Percentiles rank a stretch among this genome's conserved stretches.
Evolutionary conservation across 192 early-diverging fungal species (phyloP).

Genomic region (Rhizophagus sp.): DNA sequence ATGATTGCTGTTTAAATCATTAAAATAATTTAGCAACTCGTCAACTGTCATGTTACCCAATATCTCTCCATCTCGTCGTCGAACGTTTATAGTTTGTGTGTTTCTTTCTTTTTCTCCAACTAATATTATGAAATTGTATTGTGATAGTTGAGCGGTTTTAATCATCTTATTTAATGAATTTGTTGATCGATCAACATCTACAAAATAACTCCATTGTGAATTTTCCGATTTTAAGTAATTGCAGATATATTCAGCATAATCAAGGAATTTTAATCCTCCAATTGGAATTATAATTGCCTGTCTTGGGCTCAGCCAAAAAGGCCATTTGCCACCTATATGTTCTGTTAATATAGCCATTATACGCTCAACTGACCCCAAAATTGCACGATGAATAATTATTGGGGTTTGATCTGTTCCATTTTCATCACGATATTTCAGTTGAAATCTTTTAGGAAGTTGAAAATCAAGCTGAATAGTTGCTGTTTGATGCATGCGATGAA

Average conservation of each 20-base stretch:
- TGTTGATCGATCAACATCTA: slow-evolving; percentile 75
- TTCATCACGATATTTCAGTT: slow-evolving; percentile 71
- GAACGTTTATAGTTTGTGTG: slow-evolving; percentile 70
- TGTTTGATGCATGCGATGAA: slow-evolving; percentile 85
- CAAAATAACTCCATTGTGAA: slow-evolving; percentile 53
- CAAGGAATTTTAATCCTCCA: slow-evolving; percentile 52
- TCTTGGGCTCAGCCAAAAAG: slow-evolving; percentile 92
- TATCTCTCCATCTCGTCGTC: slow-evolving; percentile 61
- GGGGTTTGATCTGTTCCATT: slow-evolving; percentile 68
- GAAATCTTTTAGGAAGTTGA: slow-evolving; percentile 86
- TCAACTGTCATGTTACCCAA: slow-evolving; percentile 64
- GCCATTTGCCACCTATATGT: slow-evolving; percentile 89
- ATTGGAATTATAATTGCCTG: slow-evolving; percentile 88
- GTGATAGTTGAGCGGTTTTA: slow-evolving; percentile 73
- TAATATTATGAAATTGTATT: slow-evolving; percentile 88
- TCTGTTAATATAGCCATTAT: slow-evolving; percentile 96
- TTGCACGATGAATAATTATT: slow-evolving; percentile 94
- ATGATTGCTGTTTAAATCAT: slow-evolving; percentile 40
- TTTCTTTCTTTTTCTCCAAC: slow-evolving; percentile 81
- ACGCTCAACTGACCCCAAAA: slow-evolving; percentile 88
- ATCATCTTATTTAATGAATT: slow-evolving; percentile 75
- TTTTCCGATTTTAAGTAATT: slow-evolving; percentile 37
- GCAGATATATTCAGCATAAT: slow-evolving; percentile 66
- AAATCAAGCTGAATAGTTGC: slow-evolving; percentile 97
- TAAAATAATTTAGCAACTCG: slow-evolving; percentile 59